Evolutionary conservation across 108 stramenopile genomes (phyloP).

Genomic region (Nannochloropsis granulata): DNA sequence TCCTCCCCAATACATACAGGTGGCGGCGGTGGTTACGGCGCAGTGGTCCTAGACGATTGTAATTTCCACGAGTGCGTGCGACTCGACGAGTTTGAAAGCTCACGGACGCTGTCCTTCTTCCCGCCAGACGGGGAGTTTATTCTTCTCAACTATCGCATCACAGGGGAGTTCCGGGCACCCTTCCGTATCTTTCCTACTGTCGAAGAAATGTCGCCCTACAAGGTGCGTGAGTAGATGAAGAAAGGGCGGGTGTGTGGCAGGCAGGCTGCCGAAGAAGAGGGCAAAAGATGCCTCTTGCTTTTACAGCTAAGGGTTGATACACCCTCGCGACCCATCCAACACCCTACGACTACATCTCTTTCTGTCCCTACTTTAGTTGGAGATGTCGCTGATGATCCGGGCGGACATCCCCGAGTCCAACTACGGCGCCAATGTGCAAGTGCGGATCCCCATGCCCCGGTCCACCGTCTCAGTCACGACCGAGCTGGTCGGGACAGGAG

Average conservation of each 20-base stretch:
- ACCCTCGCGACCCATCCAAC: too few species aligned
- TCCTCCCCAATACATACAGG: neutral
- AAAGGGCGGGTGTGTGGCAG: too few species aligned
- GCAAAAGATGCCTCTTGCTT: too few species aligned
- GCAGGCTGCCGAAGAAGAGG: too few species aligned
- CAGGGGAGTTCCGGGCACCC: conserved; percentile 88
- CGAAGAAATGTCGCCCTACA: conserved; percentile 74
- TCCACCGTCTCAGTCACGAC: conserved; percentile 42
- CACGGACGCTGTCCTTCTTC: conserved; percentile 60
- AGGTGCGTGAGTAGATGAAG: conserved; percentile 19
- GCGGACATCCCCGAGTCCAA: conserved; percentile 90
- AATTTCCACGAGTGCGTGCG: conserved; percentile 98
- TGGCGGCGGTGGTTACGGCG: conserved; percentile 41
- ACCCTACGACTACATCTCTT: too few species aligned
- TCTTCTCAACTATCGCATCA: conserved; percentile 89
- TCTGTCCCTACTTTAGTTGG: conserved; percentile 5
- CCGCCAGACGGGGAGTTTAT: conserved; percentile 99
- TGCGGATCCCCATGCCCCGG: conserved; percentile 71
- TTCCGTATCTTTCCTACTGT: conserved; percentile 91
- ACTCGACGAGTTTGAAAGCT: conserved; percentile 76
- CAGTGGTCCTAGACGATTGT: conserved; percentile 58
- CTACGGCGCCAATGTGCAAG: conserved; percentile 81
- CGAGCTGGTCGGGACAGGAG: conserved; percentile 9
- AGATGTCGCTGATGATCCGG: conserved; percentile 45
- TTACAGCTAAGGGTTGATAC: too few species aligned